phyloP scores from a whole-genome alignment of 305 asterid species.

The Plantago coronopus region DNA sequence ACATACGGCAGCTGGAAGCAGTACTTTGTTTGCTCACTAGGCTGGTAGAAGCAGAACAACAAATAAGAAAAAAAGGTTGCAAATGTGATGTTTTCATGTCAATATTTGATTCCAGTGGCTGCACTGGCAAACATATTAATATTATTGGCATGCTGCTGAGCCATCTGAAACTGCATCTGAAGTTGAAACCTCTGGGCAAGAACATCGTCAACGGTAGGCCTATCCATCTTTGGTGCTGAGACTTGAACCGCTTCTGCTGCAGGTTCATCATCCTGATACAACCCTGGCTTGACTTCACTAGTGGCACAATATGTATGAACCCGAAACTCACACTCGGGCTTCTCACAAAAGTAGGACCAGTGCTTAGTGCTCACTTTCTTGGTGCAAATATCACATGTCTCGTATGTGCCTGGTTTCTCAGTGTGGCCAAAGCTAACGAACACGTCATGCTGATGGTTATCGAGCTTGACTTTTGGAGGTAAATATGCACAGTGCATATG shows the following conservation, averaged over 20 bases:
- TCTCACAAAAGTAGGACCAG: conserved; percentile 51
- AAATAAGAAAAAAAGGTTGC: too few relatives aligned
- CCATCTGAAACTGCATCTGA: conserved; percentile 46
- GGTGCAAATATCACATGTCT: conserved; percentile 41
- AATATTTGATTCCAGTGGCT: too few relatives aligned
- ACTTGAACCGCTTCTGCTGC: conserved; percentile 17
- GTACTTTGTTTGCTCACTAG: too few relatives aligned
- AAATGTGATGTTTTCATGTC: too few relatives aligned
- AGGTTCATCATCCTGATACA: conserved; percentile 39
- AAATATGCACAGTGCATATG: conserved; percentile 57
- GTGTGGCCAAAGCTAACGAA: conserved; percentile 15
- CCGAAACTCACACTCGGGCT: conserved; percentile 29
- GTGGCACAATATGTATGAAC: conserved; percentile 61
- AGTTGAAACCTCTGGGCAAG: conserved; percentile 33
- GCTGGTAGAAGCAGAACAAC: too few relatives aligned
- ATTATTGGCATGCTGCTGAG: too few relatives aligned
- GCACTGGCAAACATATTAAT: too few relatives aligned
- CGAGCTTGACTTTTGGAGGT: conserved; percentile 41
- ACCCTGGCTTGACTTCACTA: conserved; percentile 49
- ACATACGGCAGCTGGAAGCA: too few relatives aligned
- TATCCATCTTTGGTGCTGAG: too few relatives aligned
- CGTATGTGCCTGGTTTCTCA: conserved; percentile 10
- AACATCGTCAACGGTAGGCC: too few relatives aligned
- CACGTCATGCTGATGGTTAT: conserved; percentile 45
- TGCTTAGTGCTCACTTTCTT: conserved; percentile 31